Conservation (phyloP, 345 rosid genomes). For the Clausena lansium region DNA sequence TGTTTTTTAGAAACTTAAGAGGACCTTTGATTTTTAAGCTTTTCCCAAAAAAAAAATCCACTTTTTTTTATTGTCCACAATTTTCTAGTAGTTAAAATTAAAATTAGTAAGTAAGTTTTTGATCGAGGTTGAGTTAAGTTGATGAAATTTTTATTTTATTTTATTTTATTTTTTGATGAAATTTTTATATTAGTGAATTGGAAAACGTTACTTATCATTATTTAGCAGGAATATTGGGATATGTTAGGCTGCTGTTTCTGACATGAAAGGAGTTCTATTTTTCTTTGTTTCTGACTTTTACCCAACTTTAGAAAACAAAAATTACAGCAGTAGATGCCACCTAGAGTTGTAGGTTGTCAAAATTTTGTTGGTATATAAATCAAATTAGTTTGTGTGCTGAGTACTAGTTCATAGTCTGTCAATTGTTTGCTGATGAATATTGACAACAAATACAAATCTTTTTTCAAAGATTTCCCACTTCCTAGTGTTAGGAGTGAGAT, state of each 20-base stretch:
- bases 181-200: not conserved
- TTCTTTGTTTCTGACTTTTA: not conserved
- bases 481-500: constrained; percentile 17
- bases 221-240: not conserved
- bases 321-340: not conserved
- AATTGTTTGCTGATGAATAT: constrained; percentile 15
- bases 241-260: not conserved
- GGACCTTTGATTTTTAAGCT: too few species aligned
- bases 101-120: too few species aligned
- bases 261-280: too few species aligned
- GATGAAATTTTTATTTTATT: too few species aligned
- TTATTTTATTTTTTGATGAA: too few species aligned
- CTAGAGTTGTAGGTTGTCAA: not conserved
- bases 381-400: not conserved
- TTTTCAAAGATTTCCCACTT: constrained; percentile 45
- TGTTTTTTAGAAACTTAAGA: too few species aligned
- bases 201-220: not conserved
- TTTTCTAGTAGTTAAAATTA: too few species aligned
- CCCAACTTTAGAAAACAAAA: not conserved
- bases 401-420: constrained; percentile 4
- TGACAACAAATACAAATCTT: constrained; percentile 33
- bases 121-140: too few species aligned
- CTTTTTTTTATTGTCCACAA: too few species aligned
- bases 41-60: too few species aligned
- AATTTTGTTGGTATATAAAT: too few species aligned